phyloP scores from a whole-genome alignment of 1,284 basidiomycete species.

The Heterobasidion parviporum region DNA sequence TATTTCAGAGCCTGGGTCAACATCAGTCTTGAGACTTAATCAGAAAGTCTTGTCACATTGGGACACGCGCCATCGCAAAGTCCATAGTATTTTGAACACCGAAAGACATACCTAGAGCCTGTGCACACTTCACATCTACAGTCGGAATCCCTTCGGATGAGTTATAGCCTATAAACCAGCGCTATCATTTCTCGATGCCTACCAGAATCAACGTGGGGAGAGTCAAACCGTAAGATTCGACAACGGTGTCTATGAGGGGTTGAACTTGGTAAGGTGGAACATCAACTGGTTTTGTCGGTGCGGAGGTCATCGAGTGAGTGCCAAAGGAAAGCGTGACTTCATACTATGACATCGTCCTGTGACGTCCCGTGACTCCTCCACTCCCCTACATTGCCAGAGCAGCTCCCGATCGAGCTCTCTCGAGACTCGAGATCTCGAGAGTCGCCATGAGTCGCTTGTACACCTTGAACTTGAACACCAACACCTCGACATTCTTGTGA shows the following conservation, averaged over 20 bases:
- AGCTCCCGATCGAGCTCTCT: too few species aligned
- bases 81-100: neutral
- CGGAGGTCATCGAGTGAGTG: constrained; percentile 15
- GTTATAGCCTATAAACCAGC: neutral
- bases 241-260: constrained; percentile 35
- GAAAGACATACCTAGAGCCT: constrained; percentile 24
- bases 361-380: too few species aligned
- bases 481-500: too few species aligned
- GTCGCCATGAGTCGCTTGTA: too few species aligned
- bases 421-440: too few species aligned
- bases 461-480: too few species aligned
- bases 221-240: constrained; percentile 18
- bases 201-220: neutral
- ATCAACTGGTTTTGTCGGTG: constrained; percentile 26
- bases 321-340: neutral
- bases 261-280: constrained; percentile 57
- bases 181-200: neutral
- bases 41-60: neutral
- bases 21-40: constrained; percentile 3
- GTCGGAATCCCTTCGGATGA: constrained; percentile 12
- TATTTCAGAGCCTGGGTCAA: constrained; percentile 51
- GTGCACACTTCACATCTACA: constrained; percentile 24
- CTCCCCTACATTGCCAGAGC: too few species aligned
- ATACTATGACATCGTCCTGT: too few species aligned
- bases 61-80: neutral